Conservation (phyloP, 257 asterid species). For the Salvia hispanica region DNA sequence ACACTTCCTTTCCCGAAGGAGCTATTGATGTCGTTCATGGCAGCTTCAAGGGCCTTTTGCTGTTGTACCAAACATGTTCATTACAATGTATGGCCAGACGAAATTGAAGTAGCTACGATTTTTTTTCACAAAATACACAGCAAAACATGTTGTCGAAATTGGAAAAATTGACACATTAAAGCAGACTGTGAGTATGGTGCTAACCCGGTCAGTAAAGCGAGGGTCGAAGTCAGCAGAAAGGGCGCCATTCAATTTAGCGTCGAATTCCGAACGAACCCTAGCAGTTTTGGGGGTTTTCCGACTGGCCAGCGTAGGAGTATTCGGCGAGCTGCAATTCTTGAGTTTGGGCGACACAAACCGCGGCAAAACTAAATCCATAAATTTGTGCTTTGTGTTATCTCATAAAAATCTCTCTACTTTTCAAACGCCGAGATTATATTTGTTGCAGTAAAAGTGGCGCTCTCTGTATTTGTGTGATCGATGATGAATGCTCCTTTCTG, state of each 20-base stretch:
- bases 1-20: constrained; percentile 98
- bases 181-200: constrained; percentile 24
- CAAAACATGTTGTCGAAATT: background rate
- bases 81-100: background rate
- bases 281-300: constrained; percentile 35
- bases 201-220: constrained; percentile 84
- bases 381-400: constrained; percentile 25
- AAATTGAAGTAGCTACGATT: background rate
- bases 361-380: constrained; percentile 59
- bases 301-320: constrained; percentile 35
- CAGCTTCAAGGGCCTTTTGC: constrained; percentile 97
- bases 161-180: background rate
- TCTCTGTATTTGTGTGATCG: background rate
- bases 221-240: constrained; percentile 78
- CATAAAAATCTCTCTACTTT: background rate
- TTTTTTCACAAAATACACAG: background rate
- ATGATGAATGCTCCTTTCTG: background rate
- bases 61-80: constrained; percentile 33
- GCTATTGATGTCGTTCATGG: constrained; percentile 91
- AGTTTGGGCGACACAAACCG: constrained; percentile 39
- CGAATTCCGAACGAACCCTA: constrained; percentile 81
- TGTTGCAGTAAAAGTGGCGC: constrained; percentile 1
- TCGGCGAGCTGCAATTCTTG: constrained; percentile 27
- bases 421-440: background rate
- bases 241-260: constrained; percentile 67